Evolutionary conservation across 441 rosid genomes (phyloP), one percentile per base, ranked within the genome.

Genomic region (Gossypium schwendimanii): DNA sequence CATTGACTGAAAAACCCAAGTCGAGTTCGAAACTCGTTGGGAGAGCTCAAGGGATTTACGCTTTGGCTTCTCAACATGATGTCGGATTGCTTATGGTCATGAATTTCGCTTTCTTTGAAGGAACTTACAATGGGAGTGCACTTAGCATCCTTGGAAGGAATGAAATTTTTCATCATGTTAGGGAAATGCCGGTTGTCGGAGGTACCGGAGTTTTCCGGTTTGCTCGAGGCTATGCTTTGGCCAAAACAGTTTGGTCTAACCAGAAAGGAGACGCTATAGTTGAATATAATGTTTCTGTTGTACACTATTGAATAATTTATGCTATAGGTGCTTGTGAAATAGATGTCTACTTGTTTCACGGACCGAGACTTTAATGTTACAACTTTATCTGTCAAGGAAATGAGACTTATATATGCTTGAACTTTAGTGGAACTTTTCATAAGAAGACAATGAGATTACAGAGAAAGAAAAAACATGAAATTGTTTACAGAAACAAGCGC

Each of bases 241-340:
- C 66, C 5, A 69, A 31, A 62, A 79, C 77, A 4, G 63, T 36
- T 26, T 20, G 53, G 69, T 4, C 17, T n/a, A 44, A 52, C 61
- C 53, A 9, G 76, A 59, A 1, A 3, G 63, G 60, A 63, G 61
- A 77, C 49, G 78, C 67, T 20, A 20, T 50, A 18, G 66, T 77
- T 59, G 80, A 83, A 58, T 83, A 81, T 26, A 81, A 77, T 49
- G 81, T 80, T 2, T 44, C 78, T 71, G 82, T 78, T 20, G 65
- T 78, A 54, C 84, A 80, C 57, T 76, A 66, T 66, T 79, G 64
- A 82, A 28, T 60, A 33, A 44, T 61, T 50, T 50, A 3, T 11
- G 2, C 9, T 28, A n/a, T 60, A 2, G 1, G 41, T 63, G 50
- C 67, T 31, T 60, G 5, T 33, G 47, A 47, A 36, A 8, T 33